These are phyloP conservation scores for Aristolochia fimbriata DNA, from an alignment of 164 flowering plant species.

Conservation along the genomic window DNA sequence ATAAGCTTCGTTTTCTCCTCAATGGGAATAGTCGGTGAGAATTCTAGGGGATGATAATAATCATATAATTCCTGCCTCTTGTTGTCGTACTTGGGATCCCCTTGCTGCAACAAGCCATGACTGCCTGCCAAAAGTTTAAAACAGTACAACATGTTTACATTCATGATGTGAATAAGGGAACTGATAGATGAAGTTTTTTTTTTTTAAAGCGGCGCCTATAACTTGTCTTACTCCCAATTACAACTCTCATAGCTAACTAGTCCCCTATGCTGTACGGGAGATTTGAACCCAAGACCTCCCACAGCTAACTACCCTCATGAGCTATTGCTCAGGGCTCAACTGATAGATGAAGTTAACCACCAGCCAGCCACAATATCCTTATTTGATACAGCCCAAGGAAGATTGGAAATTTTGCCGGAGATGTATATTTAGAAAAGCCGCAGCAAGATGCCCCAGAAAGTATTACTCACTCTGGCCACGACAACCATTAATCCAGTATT, in stretches of 20 bases:
- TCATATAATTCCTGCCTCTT: slow-evolving; percentile 66
- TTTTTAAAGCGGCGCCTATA: no score
- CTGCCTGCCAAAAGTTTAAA: slow-evolving; percentile 41
- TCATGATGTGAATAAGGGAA: no score
- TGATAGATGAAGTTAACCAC: no score
- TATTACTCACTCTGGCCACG: slow-evolving; percentile 76
- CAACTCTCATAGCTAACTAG: no score
- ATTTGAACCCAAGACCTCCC: no score
- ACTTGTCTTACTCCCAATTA: no score
- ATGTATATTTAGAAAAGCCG: not conserved
- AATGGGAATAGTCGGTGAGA: slow-evolving; percentile 62
- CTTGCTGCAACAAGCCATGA: slow-evolving; percentile 81
- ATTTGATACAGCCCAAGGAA: not conserved
- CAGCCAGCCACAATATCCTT: no score
- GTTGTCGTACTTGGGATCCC: slow-evolving; percentile 66
- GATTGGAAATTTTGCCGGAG: not conserved
- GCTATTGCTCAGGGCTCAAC: no score
- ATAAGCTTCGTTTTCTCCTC: slow-evolving; percentile 88
- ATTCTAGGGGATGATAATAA: slow-evolving; percentile 82
- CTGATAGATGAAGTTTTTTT: no score
- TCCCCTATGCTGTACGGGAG: no score
- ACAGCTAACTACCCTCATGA: no score
- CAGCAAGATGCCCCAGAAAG: not conserved
- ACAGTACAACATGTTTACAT: slow-evolving; percentile 3
- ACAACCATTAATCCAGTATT: slow-evolving; percentile 61